Base-by-base conservation (phyloP, 345 rosid genomes). In the Eucalyptus erythrocorys region DNA sequence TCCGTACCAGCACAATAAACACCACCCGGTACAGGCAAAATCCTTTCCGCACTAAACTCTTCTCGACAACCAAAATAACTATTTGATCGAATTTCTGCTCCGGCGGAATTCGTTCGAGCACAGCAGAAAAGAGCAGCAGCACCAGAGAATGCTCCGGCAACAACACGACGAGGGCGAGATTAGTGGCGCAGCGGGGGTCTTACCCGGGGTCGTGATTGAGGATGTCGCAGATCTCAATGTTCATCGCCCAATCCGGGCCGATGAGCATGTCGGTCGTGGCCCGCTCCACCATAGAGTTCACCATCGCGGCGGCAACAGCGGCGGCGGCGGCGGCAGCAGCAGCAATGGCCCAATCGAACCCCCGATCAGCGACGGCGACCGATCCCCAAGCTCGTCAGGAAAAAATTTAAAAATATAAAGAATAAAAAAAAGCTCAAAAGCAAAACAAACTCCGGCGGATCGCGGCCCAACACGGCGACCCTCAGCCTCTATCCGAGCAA, bases 211-310 rank as follows among this genome's bases (percentile, higher is more conserved):
- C 99, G 89, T 91, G 97, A 91, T 96, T 98, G 92, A 98, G 97
- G 94, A 96, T 94, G 76, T 98, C 99, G 91, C 99, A 98, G 99
- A 98, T 98, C 99, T 98, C 99, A 89, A 98, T 96, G 91, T 98
- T 98, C 98, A 96, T 95, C 64, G 99, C 98, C 99, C 99, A 98
- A 92, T 98, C 99, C 15, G 99, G 99, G 15, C 99, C 99, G 94
- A 97, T 96, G 94, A 98, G 92, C 99, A 96, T 92, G 93, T 96
- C 99, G 94, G 97, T 97, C 87, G 99, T 98, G 43, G 99, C 99
- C 90, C 99, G 91, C 93, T 98, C 99, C 92, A 98, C 99, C 98
- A 97, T 92, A 88, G 98, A 92, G 93, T 96, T 96, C 96, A 98
- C 99, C 99, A 98, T 98, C 94, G 94, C 89, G 82, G 32, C 68